Evolutionary conservation across 2,329 filamentous ascomycete species (phyloP), one percentile per base, ranked within the genome.

Genomic region (Aspergillus calidoustus): DNA sequence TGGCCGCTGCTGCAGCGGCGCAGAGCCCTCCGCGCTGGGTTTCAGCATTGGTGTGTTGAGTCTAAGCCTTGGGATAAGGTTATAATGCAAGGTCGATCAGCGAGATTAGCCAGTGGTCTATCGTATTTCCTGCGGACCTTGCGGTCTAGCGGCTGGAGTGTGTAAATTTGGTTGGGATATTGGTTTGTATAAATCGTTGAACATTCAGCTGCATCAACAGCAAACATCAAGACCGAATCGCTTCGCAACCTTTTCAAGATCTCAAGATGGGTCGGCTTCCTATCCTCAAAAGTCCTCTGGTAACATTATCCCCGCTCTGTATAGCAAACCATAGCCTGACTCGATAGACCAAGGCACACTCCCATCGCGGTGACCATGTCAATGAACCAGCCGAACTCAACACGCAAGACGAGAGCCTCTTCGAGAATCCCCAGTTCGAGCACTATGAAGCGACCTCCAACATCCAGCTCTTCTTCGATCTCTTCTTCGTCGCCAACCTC

Each of bases 401-500:
- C 38, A 56, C 54, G 11, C 43, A 34, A n/a, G 54, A 56, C n/a
- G 43, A 48, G 25, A 48, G 43, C 17, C 54, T 56, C n/a, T 56
- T 56, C 25, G 43, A 56, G 3, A 56, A 56, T 3, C 54, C 54
- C 9, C 54, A 56, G 43, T 56, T 56, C 22, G 43, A 56, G 44
- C 54, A 56, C n/a, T 56, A 56, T 15, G 54, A 56, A 44, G 54
- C 54, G 2, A 56, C 54, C 17, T 56, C 54, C 9, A 56, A 56
- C 28, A 47, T 56, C 43, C 54, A 56, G 19, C 43, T 56, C 13
- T 56, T 56, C 54, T 56, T 47, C 43, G 44, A 56, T 11, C 43
- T 56, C 17, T 56, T 56, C 54, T 56, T 56, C 54, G 57, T 56
- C n/a, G 53, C 49, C 11, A 63, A 57, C 61, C 54, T 56, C 44